phyloP scores from a whole-genome alignment of 495 filamentous ascomycete genomes.

The Daldinia decipiens region DNA sequence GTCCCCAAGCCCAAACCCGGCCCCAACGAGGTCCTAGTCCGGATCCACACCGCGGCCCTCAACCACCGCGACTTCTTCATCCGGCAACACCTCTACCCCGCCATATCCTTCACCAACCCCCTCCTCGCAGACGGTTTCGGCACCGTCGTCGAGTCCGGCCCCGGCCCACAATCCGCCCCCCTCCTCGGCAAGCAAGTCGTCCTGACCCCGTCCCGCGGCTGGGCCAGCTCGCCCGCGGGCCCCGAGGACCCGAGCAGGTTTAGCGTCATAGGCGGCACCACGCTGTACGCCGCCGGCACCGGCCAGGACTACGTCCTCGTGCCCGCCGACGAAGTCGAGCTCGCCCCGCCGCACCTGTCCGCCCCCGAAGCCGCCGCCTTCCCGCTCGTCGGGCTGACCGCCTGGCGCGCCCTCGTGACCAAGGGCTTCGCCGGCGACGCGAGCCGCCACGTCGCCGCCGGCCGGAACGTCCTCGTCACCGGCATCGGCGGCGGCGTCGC shows the following conservation, averaged over 20 bases:
- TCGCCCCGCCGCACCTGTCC: constrained; percentile 74
- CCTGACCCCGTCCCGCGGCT: constrained; percentile 77
- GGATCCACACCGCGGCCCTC: constrained; percentile 77
- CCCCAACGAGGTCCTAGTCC: constrained; percentile 72
- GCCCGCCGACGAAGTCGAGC: constrained; percentile 75
- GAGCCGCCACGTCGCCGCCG: constrained; percentile 68
- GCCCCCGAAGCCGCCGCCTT: constrained; percentile 80
- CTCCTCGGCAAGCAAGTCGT: constrained; percentile 74
- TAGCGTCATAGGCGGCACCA: constrained; percentile 77
- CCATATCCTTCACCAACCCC: constrained; percentile 74
- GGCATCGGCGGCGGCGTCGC: constrained; percentile 87
- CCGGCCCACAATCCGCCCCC: constrained; percentile 53
- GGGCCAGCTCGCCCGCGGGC: constrained; percentile 73
- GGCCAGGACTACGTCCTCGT: constrained; percentile 76
- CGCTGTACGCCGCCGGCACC: constrained; percentile 69
- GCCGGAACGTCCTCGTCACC: constrained; percentile 75
- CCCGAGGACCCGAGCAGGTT: constrained; percentile 73
- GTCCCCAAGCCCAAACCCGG: constrained; percentile 69
- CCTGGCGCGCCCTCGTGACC: constrained; percentile 80
- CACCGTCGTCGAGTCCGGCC: constrained; percentile 70
- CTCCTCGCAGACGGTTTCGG: constrained; percentile 84
- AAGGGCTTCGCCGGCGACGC: constrained; percentile 73
- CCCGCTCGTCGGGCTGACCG: constrained; percentile 86
- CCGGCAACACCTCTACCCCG: constrained; percentile 89
- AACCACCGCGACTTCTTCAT: constrained; percentile 95